Conservation (phyloP, 768 basidiomycete species). For the Fibroporia radiculosa region DNA sequence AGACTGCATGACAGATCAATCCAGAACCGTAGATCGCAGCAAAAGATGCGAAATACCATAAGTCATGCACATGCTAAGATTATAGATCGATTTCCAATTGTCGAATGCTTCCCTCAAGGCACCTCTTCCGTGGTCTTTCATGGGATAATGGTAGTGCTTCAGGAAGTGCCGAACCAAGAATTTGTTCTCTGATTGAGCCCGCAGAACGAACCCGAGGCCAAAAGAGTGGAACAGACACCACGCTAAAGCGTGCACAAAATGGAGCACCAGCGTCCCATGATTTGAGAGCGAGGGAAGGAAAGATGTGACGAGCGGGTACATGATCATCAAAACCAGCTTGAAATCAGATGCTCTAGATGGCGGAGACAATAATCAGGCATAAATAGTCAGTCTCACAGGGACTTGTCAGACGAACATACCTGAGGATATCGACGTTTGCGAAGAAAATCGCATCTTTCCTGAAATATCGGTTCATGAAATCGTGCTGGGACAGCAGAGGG, state of each 20-base stretch:
- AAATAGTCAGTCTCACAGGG: not conserved
- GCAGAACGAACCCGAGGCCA: conserved; percentile 77
- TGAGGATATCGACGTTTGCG: conserved; percentile 74
- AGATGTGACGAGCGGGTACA: conserved; percentile 53
- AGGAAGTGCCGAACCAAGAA: conserved; percentile 91
- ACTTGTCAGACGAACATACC: conserved; percentile 39
- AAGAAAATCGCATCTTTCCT: conserved; percentile 78
- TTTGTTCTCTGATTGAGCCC: conserved; percentile 78
- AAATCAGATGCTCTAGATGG: conserved; percentile 70
- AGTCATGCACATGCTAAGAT: conserved; percentile 90
- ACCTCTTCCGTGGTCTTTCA: conserved; percentile 56
- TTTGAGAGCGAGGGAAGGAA: conserved; percentile 54
- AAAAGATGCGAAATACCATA: conserved; percentile 50
- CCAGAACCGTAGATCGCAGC: not conserved
- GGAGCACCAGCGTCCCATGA: conserved; percentile 45
- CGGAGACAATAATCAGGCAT: not conserved
- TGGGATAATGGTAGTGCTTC: conserved; percentile 88
- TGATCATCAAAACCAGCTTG: conserved; percentile 66
- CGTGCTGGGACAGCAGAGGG: conserved; percentile 61
- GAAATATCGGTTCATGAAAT: conserved; percentile 87
- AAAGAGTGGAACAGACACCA: conserved; percentile 90
- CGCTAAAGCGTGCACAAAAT: conserved; percentile 73
- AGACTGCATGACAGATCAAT: conserved; percentile 40
- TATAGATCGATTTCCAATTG: conserved; percentile 94
- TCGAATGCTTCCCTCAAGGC: conserved; percentile 91